Percentiles rank a stretch among this genome's conserved stretches.
phyloP scores from a whole-genome alignment of 2,329 filamentous ascomycete species.

The Penicillium sp. region DNA sequence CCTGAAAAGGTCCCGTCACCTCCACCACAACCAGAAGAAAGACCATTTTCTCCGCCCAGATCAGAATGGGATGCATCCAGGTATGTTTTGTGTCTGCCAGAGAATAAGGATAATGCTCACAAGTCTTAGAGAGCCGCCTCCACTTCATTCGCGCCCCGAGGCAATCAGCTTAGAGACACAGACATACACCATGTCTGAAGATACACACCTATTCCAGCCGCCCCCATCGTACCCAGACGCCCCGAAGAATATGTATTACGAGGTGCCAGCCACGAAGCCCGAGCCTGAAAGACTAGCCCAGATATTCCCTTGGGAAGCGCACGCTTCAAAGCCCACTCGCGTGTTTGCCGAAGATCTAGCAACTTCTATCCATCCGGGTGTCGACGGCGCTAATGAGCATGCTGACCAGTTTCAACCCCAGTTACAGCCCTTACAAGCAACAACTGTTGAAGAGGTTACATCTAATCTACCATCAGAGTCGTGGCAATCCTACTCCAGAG shows the following conservation, averaged over 20 bases:
- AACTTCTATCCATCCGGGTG: background rate
- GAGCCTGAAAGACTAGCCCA: slow-evolving; percentile 58
- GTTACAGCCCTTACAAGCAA: background rate
- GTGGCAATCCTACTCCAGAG: slow-evolving; percentile 66
- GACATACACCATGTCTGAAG: slow-evolving; percentile 79
- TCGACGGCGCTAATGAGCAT: background rate
- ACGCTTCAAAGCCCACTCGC: slow-evolving; percentile 57
- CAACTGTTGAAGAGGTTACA: slow-evolving; percentile 18
- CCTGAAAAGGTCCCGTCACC: slow-evolving; percentile 23
- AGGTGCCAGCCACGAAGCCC: slow-evolving; percentile 61
- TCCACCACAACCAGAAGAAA: slow-evolving; percentile 25
- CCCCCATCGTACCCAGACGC: slow-evolving; percentile 76
- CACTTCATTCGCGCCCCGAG: slow-evolving; percentile 70
- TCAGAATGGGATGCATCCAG: slow-evolving; percentile 61
- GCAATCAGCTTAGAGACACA: slow-evolving; percentile 75
- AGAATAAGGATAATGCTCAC: slow-evolving; percentile 18
- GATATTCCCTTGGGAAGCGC: slow-evolving; percentile 88
- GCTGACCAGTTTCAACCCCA: background rate
- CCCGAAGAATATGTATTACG: slow-evolving; percentile 83
- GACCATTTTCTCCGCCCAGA: slow-evolving; percentile 54
- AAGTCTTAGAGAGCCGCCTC: slow-evolving; percentile 55
- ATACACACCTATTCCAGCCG: slow-evolving; percentile 69
- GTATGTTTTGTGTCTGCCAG: slow-evolving; percentile 30
- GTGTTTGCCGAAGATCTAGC: slow-evolving; percentile 38
- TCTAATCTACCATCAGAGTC: slow-evolving; percentile 47